Base-by-base conservation (phyloP, 2,329 filamentous ascomycete species). In the Ophiostoma angusticollis region DNA sequence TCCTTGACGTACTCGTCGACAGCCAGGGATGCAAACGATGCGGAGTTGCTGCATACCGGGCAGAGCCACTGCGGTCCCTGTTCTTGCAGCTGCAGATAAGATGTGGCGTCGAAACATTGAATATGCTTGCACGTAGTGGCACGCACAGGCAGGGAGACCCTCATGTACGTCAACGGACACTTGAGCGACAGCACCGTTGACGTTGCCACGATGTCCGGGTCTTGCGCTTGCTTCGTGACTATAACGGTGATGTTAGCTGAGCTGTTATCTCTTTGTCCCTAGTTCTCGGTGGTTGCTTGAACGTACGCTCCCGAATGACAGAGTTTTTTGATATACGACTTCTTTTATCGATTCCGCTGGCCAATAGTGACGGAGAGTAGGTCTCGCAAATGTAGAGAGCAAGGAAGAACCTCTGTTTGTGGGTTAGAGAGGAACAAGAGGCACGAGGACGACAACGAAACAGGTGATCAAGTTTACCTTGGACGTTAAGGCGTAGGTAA, bases 21-120 rank as follows among this genome's bases (percentile, higher is more conserved):
- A 9, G 84, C 85, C 18, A 98, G 63, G 34, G 74, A 78, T 36
- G 89, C 81, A 57, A 84, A 98, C 0, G 78, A 75, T 2, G 86
- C 79, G 0, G 74, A 61, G 53, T 87, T 93, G 58, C 80, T 89
- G 64, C 91, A 98, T 17, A 95, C 80, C 1, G 91, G 91, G 52
- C 91, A 98, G n/a, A 78, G 69, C 91, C 91, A 98, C 14, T 91
- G 93, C 0, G 91, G 91, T 0, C 85, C 89, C 63, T 98, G 91
- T 56, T 96, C 86, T 56, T 96, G 89, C 21, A 98, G 63, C 51
- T 94, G 84, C 16, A 98, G 68, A 55, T 95, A 98, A 2, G 85
- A 93, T 3, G 76, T 80, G 3, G 83, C 89, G 57, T 98, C 91
- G 50, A 96, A 98, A 56, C 91, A 98, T 54, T 93, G 85, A 19